A percentile compares a stretch with the other conserved stretches of the same genome.
Evolutionary conservation across 2,329 filamentous ascomycete species (phyloP).

Genomic region (Thermoascus crustaceus): DNA sequence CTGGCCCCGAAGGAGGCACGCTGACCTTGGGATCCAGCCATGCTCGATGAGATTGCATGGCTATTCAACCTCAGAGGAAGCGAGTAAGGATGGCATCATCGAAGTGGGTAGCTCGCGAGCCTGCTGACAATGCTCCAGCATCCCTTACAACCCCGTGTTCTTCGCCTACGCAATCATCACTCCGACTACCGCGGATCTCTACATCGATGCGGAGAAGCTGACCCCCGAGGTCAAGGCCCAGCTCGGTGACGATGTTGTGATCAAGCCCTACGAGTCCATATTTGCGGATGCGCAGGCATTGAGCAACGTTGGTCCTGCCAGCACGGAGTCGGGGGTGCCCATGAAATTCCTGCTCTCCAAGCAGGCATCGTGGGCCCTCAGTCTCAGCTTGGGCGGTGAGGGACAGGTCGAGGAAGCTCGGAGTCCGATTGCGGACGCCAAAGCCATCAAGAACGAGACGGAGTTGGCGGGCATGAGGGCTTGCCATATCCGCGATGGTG

Average conservation of each 20-base stretch:
- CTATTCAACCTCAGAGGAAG: constrained; percentile 93
- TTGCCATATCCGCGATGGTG: constrained; percentile 89
- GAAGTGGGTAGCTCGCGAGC: constrained; percentile 2
- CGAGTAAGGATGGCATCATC: constrained; percentile 47
- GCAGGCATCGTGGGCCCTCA: constrained; percentile 87
- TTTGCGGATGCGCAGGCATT: constrained; percentile 68
- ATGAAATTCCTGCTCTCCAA: constrained; percentile 77
- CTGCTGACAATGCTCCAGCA: constrained; percentile 38
- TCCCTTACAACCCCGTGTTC: constrained; percentile 96
- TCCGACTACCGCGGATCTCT: constrained; percentile 64
- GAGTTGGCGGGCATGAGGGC: constrained; percentile 89
- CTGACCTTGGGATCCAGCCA: constrained; percentile 40
- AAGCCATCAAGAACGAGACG: constrained; percentile 85
- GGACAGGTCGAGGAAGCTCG: constrained; percentile 75
- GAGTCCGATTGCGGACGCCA: constrained; percentile 81
- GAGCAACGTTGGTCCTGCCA: constrained; percentile 29
- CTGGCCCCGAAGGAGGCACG: not conserved
- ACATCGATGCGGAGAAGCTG: constrained; percentile 74
- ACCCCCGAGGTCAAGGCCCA: constrained; percentile 60
- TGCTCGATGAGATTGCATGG: constrained; percentile 96
- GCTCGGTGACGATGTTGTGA: constrained; percentile 58
- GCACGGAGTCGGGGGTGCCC: constrained; percentile 33
- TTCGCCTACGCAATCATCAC: constrained; percentile 93
- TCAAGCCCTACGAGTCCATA: constrained; percentile 76
- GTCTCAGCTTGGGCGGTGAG: constrained; percentile 75